Percentiles rank a stretch among this genome's conserved stretches.
phyloP scores from a whole-genome alignment of 495 filamentous ascomycete species.

The Aspergillus funiculosus region DNA sequence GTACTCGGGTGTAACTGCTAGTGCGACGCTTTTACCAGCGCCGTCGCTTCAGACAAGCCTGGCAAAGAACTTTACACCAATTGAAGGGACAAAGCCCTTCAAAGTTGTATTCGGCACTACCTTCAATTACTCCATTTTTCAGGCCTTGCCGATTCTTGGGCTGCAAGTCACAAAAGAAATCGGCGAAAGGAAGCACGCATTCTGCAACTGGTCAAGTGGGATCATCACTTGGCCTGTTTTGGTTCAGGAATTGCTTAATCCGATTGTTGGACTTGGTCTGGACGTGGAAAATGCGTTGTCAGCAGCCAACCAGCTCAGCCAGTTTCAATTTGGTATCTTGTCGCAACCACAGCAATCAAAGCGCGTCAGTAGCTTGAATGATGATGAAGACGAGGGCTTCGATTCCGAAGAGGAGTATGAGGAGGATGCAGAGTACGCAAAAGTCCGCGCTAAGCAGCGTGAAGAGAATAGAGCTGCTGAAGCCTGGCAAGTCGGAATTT shows the following conservation, averaged over 20 bases:
- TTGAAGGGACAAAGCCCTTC: slow-evolving; percentile 34
- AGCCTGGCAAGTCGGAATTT: slow-evolving; percentile 28
- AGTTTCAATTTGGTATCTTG: slow-evolving; percentile 33
- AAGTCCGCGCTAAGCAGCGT: slow-evolving; percentile 18
- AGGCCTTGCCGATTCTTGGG: slow-evolving; percentile 27
- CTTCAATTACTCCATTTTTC: slow-evolving; percentile 25
- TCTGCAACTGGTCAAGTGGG: slow-evolving; percentile 37
- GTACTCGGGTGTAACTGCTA: slow-evolving; percentile 24
- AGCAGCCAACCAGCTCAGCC: slow-evolving; percentile 22
- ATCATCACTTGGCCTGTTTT: slow-evolving; percentile 28
- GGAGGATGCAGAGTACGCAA: slow-evolving; percentile 19
- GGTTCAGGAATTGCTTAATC: slow-evolving; percentile 20
- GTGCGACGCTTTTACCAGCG: slow-evolving; percentile 27
- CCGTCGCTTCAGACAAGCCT: slow-evolving; percentile 28
- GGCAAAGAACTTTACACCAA: slow-evolving; percentile 25
- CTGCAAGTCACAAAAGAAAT: slow-evolving; percentile 29
- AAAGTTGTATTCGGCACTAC: slow-evolving; percentile 25
- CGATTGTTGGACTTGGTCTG: slow-evolving; percentile 23
- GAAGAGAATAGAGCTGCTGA: slow-evolving; percentile 26
- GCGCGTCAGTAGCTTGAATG: slow-evolving; percentile 15
- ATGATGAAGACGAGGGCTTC: slow-evolving; percentile 23
- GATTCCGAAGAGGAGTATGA: slow-evolving; percentile 19
- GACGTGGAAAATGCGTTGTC: slow-evolving; percentile 19
- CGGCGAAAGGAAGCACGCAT: slow-evolving; percentile 26
- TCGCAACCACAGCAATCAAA: slow-evolving; percentile 19